phyloP scores from a whole-genome alignment of 108 stramenopile genomes.

The Nitzschia putrida region DNA sequence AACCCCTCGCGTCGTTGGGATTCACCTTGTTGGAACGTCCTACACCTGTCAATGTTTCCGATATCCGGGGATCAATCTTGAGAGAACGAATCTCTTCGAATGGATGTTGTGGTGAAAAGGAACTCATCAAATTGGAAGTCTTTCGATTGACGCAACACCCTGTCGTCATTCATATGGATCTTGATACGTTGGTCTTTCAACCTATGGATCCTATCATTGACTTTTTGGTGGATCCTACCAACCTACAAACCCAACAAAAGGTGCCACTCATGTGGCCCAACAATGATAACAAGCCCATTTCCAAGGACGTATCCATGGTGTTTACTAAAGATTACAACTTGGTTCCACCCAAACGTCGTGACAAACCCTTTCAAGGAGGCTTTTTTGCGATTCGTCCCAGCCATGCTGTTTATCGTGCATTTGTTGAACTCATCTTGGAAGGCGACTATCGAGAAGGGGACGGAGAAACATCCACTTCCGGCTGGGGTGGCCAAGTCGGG shows the following conservation, averaged over 20 bases:
- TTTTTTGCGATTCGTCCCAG: slow-evolving; percentile 87
- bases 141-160: slow-evolving; percentile 88
- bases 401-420: slow-evolving; percentile 64
- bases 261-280: slow-evolving; percentile 46
- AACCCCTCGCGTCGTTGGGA: slow-evolving; percentile 35
- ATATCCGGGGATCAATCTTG: slow-evolving; percentile 69
- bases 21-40: slow-evolving; percentile 55
- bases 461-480: slow-evolving; percentile 65
- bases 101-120: slow-evolving; percentile 90
- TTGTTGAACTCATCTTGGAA: slow-evolving; percentile 73
- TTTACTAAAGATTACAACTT: slow-evolving; percentile 80
- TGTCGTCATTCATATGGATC: slow-evolving; percentile 90
- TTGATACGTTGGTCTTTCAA: slow-evolving; percentile 85
- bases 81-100: slow-evolving; percentile 58
- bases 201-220: slow-evolving; percentile 82
- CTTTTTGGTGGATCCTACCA: slow-evolving; percentile 32
- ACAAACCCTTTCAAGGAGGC: slow-evolving; percentile 87
- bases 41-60: slow-evolving; percentile 65
- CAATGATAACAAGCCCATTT: slow-evolving; percentile 1
- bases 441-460: slow-evolving; percentile 59
- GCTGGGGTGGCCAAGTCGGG: slow-evolving; percentile 82
- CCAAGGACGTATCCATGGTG: slow-evolving; percentile 49
- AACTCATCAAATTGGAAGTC: slow-evolving; percentile 94
- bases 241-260: background rate
- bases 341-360: slow-evolving; percentile 45